A percentile compares a stretch with the other conserved stretches of the same genome.
phyloP scores from a whole-genome alignment of 1,284 basidiomycete genomes.

The Austroboletus novae-zelandiae region DNA sequence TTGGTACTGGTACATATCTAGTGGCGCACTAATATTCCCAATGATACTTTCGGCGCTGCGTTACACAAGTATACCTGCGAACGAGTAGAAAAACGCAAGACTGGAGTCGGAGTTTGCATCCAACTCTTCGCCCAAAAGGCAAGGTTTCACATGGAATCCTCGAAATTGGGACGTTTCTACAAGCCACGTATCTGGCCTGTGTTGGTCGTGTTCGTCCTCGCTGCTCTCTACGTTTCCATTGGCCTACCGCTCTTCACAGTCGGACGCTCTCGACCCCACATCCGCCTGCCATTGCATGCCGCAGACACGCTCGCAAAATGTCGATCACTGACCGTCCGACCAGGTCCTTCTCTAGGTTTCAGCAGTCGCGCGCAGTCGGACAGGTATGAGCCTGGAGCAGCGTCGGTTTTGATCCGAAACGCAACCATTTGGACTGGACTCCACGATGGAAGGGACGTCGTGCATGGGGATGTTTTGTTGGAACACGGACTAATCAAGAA shows the following conservation, averaged over 20 bases:
- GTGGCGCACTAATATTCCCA: too few species aligned
- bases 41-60: too few species aligned
- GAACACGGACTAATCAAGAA: constrained; percentile 52
- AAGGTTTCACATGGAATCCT: neutral
- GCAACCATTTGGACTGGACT: constrained; percentile 83
- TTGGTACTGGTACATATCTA: too few species aligned
- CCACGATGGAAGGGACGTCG: constrained; percentile 55
- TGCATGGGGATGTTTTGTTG: constrained; percentile 56
- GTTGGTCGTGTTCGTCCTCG: constrained; percentile 13
- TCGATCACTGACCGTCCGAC: constrained; percentile 28
- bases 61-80: too few species aligned
- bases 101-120: too few species aligned
- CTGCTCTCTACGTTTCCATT: constrained; percentile 14
- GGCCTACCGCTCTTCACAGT: constrained; percentile 9
- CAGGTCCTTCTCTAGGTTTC: constrained; percentile 53
- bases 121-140: too few species aligned
- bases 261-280: neutral
- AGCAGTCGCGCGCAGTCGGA: constrained; percentile 58
- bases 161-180: neutral
- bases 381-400: constrained; percentile 61
- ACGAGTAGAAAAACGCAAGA: too few species aligned
- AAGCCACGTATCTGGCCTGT: constrained; percentile 14
- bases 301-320: constrained; percentile 21
- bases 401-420: constrained; percentile 63
- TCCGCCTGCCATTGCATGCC: constrained; percentile 21